Evolutionary conservation across 331 rosid genomes (phyloP).

Genomic region (Acacia concinna): DNA sequence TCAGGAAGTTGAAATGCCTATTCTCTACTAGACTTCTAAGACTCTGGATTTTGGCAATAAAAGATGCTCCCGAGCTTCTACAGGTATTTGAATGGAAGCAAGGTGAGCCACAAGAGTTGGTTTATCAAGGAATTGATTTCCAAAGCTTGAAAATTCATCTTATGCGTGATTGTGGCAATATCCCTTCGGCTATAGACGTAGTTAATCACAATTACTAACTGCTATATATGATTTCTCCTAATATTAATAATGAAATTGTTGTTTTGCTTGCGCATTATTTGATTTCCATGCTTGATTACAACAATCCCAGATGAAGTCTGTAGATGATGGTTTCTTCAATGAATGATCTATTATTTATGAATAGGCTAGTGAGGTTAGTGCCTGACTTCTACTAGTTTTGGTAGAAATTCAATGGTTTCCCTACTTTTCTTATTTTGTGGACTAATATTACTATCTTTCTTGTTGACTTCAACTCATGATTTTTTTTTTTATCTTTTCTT

Average conservation of each 20-base stretch:
- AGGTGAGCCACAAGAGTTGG: not conserved
- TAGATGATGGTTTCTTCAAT: too few species aligned
- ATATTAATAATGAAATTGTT: not conserved
- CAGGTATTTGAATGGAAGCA: not conserved
- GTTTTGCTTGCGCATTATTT: not conserved
- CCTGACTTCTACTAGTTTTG: not conserved
- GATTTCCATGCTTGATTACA: accelerated
- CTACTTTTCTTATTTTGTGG: not conserved
- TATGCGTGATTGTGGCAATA: not conserved
- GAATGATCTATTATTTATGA: accelerated
- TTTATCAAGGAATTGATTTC: not conserved
- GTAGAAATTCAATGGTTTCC: not conserved
- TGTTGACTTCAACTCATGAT: not conserved
- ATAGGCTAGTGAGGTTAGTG: not conserved
- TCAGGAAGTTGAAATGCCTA: not conserved
- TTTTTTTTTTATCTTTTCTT: not conserved
- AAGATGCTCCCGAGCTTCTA: not conserved
- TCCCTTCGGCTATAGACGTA: not conserved
- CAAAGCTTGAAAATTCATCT: too few species aligned
- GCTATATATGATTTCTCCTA: not conserved
- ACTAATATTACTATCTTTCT: not conserved
- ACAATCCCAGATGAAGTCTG: accelerated
- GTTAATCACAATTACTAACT: not conserved
- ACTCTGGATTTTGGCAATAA: not conserved
- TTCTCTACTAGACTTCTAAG: not conserved